Evolutionary conservation across 352 stramenopile genomes (phyloP).

Genomic region (Globisporangium acanthophoron): DNA sequence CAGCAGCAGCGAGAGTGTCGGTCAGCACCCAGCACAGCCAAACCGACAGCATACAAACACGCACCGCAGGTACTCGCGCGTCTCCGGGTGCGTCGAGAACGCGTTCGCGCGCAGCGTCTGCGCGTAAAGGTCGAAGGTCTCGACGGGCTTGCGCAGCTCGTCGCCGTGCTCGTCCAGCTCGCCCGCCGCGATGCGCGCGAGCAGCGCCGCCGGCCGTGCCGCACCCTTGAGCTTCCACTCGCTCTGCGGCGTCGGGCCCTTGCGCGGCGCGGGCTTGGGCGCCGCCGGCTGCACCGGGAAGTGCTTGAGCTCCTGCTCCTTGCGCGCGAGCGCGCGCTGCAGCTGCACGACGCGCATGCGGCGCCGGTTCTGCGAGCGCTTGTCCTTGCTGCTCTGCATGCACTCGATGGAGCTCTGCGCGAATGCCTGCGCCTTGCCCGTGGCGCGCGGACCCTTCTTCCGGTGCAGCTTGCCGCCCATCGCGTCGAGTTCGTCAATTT

Average conservation of each 20-base stretch:
- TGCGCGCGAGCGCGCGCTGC: slow-evolving; percentile 64
- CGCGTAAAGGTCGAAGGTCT: slow-evolving; percentile 75
- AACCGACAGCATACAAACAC: slow-evolving; percentile 1
- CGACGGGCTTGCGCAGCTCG: slow-evolving; percentile 63
- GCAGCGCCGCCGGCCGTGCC: slow-evolving; percentile 54
- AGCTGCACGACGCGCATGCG: slow-evolving; percentile 81
- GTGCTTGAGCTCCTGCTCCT: slow-evolving; percentile 54
- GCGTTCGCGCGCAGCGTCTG: slow-evolving; percentile 43
- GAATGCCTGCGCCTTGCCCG: slow-evolving; percentile 52
- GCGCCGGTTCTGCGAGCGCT: slow-evolving; percentile 54
- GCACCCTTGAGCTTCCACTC: slow-evolving; percentile 83
- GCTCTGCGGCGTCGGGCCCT: slow-evolving; percentile 44
- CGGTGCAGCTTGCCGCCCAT: slow-evolving; percentile 54
- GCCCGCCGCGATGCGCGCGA: slow-evolving; percentile 72
- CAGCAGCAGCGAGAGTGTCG: background rate
- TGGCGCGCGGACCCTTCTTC: slow-evolving; percentile 53
- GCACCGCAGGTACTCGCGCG: slow-evolving; percentile 62
- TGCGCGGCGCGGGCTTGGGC: slow-evolving; percentile 33
- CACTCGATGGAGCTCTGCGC: slow-evolving; percentile 50
- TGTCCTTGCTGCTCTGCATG: slow-evolving; percentile 58
- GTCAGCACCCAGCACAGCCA: background rate
- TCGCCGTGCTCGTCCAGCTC: slow-evolving; percentile 75
- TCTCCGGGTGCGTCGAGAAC: slow-evolving; percentile 55
- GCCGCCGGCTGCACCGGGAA: slow-evolving; percentile 43
- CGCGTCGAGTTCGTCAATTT: background rate